Base-by-base conservation (phyloP, 495 filamentous ascomycete genomes). In the Penicillium lividum region DNA sequence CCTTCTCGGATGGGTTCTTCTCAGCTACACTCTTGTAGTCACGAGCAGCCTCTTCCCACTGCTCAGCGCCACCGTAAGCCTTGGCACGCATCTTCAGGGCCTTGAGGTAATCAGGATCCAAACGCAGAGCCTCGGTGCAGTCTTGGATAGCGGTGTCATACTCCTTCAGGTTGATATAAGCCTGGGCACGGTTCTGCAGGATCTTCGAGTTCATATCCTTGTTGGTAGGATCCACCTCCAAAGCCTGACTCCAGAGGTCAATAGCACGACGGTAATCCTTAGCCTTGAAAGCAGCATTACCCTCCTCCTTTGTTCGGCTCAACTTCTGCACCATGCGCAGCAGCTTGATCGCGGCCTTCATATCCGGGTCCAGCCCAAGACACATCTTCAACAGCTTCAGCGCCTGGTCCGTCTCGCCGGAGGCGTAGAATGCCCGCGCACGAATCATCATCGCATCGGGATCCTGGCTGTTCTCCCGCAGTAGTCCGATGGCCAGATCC, bases 191-290 rank as follows among this genome's bases (percentile, higher is more conserved):
- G 75, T 98, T 98, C 71, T 95, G 90, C 44, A 93, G 82, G 51
- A 98, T 83, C 79, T 98, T 97, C 29, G 93, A 87, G 69, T 98
- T 98, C 56, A 87, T 95, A 54, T 89, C 90, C 79, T 91, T 92
- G 80, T 98, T 98, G 48, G 77, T 67, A 3, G 92, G 91, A 75
- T 98, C 94, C 22, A 98, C 84, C 59, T 90, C 87, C 46, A 98
- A 75, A 58, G 95, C 93, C 58, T 89, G 79, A 7, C 84, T 82
- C 71, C 96, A 98, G 60, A 89, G 83, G 42, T 96, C 89, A 55
- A 94, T 81, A 16, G 94, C 94, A 29, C 83, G 76, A 65, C 89
- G 85, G 74, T 84, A 93, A 53, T 87, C 82, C 57, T 87, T 89
- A 46, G 85, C 84, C 77, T 97, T 97, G 82, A 95, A 98, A 18